Conservation (phyloP, 2,329 filamentous ascomycete species). For the Neonectria sp. region DNA sequence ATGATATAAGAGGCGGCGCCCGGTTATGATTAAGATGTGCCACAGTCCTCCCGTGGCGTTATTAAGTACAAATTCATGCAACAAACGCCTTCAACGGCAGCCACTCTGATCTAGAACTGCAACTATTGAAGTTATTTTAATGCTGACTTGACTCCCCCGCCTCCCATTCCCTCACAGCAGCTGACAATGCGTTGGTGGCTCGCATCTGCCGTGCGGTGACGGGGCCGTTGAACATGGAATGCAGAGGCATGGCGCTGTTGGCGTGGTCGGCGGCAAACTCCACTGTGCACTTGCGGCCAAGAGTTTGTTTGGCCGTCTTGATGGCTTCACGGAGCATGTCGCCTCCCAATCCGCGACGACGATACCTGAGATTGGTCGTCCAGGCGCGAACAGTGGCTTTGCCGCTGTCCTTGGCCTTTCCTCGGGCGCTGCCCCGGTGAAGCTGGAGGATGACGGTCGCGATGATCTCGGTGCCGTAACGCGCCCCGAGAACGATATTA, state of each 20-base stretch:
- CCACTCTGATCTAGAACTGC: slow-evolving; percentile 2
- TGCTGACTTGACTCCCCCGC: slow-evolving; percentile 21
- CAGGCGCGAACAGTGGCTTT: slow-evolving; percentile 82
- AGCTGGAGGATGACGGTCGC: slow-evolving; percentile 78
- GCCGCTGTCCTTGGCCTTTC: slow-evolving; percentile 59
- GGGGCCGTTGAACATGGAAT: slow-evolving; percentile 70
- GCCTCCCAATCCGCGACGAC: slow-evolving; percentile 78
- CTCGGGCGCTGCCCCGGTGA: slow-evolving; percentile 38
- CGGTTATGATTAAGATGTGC: slow-evolving; percentile 2
- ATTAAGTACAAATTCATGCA: not conserved
- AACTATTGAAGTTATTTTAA: slow-evolving; percentile 9
- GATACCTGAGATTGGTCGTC: slow-evolving; percentile 81
- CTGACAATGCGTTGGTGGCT: slow-evolving; percentile 63
- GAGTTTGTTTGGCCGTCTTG: slow-evolving; percentile 72
- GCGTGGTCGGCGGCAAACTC: slow-evolving; percentile 84
- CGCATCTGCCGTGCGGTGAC: slow-evolving; percentile 70
- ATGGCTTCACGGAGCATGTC: slow-evolving; percentile 82
- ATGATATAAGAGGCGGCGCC: slow-evolving; percentile 14
- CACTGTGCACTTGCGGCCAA: slow-evolving; percentile 73
- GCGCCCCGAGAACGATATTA: slow-evolving; percentile 74
- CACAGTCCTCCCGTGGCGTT: not conserved
- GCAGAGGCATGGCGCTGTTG: slow-evolving; percentile 74
- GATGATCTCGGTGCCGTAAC: slow-evolving; percentile 77
- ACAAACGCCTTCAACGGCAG: not conserved
- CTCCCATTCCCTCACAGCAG: slow-evolving; percentile 43